Evolutionary conservation across 2,329 filamentous ascomycete species (phyloP).

Genomic region (Acrocalymma vagum): DNA sequence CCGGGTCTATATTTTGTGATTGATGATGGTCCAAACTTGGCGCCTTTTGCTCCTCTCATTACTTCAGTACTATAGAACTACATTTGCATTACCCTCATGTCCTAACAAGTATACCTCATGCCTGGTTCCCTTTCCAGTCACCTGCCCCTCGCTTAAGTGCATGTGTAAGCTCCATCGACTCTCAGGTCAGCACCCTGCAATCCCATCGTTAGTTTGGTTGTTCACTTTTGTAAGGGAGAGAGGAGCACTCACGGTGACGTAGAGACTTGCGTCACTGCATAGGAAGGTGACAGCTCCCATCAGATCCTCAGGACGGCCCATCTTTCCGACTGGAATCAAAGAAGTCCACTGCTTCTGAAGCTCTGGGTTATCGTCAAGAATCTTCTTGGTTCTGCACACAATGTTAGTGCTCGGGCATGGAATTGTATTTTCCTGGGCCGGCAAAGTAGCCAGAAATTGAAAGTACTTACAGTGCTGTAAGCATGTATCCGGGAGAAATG

Average conservation of each 20-base stretch:
- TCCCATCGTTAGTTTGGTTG: constrained; percentile 6
- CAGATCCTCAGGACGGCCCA: constrained; percentile 89
- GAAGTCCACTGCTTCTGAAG: constrained; percentile 91
- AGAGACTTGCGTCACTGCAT: constrained; percentile 73
- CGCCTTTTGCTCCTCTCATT: too few relatives aligned
- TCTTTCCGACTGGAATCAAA: constrained; percentile 90
- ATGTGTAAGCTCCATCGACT: constrained; percentile 89
- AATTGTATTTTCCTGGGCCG: too few relatives aligned
- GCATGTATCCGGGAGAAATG: constrained; percentile 95
- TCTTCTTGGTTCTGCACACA: constrained; percentile 81
- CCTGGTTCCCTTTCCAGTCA: too few relatives aligned
- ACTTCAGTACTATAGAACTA: too few relatives aligned
- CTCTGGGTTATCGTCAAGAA: constrained; percentile 90
- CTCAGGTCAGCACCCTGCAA: constrained; percentile 73
- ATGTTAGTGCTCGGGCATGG: constrained; percentile 29
- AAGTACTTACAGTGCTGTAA: constrained; percentile 81
- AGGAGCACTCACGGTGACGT: constrained; percentile 44
- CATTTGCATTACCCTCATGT: background rate
- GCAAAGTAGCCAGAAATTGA: background rate
- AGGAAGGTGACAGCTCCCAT: constrained; percentile 93
- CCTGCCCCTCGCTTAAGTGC: constrained; percentile 64
- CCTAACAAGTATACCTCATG: too few relatives aligned
- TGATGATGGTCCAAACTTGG: too few relatives aligned
- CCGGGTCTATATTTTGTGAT: too few relatives aligned
- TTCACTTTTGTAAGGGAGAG: background rate